Conservation (phyloP, 306 rosid species). For the Quercus berberidifolia region DNA sequence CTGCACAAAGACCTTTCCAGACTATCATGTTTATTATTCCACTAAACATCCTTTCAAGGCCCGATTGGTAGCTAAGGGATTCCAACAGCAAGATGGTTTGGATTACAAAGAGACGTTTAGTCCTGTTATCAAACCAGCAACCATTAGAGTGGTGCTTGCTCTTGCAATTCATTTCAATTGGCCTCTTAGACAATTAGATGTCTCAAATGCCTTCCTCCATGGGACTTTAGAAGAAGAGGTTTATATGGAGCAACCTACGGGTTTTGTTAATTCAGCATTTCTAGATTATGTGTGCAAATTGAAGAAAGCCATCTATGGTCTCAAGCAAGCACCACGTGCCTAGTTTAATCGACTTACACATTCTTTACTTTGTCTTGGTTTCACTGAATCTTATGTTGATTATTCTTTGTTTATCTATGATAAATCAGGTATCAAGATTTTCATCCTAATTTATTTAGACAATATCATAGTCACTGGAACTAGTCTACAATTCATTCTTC, state of each 20-base stretch:
- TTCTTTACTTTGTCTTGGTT: neutral
- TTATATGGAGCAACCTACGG: neutral
- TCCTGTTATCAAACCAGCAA: neutral
- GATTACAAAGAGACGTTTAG: neutral
- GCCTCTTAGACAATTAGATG: too few relatives aligned
- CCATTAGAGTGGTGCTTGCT: neutral
- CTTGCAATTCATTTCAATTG: too few relatives aligned
- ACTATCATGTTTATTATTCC: too few relatives aligned
- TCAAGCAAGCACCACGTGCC: too few relatives aligned
- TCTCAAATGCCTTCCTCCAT: neutral
- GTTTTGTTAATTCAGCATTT: neutral
- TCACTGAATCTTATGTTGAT: neutral
- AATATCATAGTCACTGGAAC: neutral
- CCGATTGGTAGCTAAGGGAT: neutral
- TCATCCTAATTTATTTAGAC: neutral
- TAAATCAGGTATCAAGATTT: neutral
- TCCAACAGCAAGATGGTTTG: neutral
- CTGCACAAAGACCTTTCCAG: too few relatives aligned
- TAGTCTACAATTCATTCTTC: neutral
- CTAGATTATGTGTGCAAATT: neutral
- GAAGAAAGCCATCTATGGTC: too few relatives aligned
- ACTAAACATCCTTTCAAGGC: neutral
- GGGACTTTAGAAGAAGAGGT: neutral
- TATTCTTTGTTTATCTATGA: too few relatives aligned
- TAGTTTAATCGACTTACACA: neutral